Percentiles rank a stretch among this genome's conserved stretches.
These are phyloP conservation scores for Blastobotrys buckinghamii DNA, from an alignment of 1,139 yeast genomes.

Conservation along the genomic window DNA sequence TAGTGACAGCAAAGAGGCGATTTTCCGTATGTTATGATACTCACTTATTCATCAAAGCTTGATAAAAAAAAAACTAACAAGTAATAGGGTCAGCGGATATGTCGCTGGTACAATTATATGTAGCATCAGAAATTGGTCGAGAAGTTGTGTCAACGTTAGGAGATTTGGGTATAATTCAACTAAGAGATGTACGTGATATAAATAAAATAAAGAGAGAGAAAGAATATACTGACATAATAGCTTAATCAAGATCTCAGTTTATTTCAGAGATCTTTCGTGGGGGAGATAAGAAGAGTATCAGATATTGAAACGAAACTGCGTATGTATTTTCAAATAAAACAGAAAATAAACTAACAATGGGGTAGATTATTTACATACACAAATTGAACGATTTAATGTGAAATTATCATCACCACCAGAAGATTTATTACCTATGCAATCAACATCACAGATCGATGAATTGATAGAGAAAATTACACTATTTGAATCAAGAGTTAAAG, in stretches of 20 bases:
- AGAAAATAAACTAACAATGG: background rate
- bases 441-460: conserved; percentile 70
- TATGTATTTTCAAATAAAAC: conserved; percentile 1
- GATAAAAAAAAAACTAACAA: background rate
- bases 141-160: conserved; percentile 87
- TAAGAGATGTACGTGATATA: conserved; percentile 52
- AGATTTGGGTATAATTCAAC: conserved; percentile 77
- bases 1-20: conserved; percentile 18
- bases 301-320: conserved; percentile 39
- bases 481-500: conserved; percentile 54
- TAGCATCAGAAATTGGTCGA: conserved; percentile 85
- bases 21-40: conserved; percentile 21
- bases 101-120: conserved; percentile 86
- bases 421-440: conserved; percentile 31
- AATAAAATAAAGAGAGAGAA: conserved; percentile 19
- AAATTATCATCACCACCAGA: conserved; percentile 24
- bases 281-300: conserved; percentile 66
- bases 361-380: conserved; percentile 3
- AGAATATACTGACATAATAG: conserved; percentile 7
- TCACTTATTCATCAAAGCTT: background rate
- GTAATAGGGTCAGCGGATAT: conserved; percentile 78
- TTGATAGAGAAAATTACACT: conserved; percentile 60
- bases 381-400: conserved; percentile 7
- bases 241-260: conserved; percentile 65
- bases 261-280: conserved; percentile 84